Evolutionary conservation across 2,329 filamentous ascomycete genomes (phyloP).

Genomic region (Pseudogymnoascus verrucosus): DNA sequence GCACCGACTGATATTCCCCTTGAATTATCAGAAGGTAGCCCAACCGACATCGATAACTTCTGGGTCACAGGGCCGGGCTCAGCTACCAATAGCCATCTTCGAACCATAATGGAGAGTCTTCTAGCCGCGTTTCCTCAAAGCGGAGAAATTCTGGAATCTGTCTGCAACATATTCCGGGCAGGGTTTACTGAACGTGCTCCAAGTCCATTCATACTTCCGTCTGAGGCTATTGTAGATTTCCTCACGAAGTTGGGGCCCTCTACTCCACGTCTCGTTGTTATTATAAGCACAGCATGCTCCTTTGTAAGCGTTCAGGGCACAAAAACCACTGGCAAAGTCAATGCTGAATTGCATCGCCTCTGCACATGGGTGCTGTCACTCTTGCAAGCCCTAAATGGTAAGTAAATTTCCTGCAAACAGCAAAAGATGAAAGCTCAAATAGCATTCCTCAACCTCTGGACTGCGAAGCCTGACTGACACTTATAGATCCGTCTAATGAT

Average conservation of each 20-base stretch:
- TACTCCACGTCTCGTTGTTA: constrained; percentile 59
- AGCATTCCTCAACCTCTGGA: neutral
- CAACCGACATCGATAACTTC: constrained; percentile 29
- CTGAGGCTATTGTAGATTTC: constrained; percentile 57
- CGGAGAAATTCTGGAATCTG: constrained; percentile 62
- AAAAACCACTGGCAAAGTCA: constrained; percentile 36
- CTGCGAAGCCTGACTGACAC: constrained; percentile 10
- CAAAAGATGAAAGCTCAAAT: neutral
- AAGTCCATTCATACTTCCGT: constrained; percentile 69
- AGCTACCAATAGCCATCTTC: constrained; percentile 42
- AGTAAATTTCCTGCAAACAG: constrained; percentile 15
- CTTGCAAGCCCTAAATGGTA: constrained; percentile 54
- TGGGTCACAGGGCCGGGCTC: constrained; percentile 43
- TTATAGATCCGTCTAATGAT: constrained; percentile 51
- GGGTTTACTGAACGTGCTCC: constrained; percentile 69
- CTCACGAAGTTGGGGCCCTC: constrained; percentile 49
- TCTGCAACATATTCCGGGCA: constrained; percentile 62
- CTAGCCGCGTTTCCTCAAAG: constrained; percentile 48
- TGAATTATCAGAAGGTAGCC: constrained; percentile 49
- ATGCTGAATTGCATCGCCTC: constrained; percentile 42
- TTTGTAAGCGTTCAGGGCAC: constrained; percentile 55
- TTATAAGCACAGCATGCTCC: constrained; percentile 64
- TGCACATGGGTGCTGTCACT: constrained; percentile 56
- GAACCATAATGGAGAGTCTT: constrained; percentile 41
- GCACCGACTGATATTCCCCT: constrained; percentile 58